Evolutionary conservation across 1,284 basidiomycete genomes (phyloP).

Genomic region (Microstroma glucosiphilum): DNA sequence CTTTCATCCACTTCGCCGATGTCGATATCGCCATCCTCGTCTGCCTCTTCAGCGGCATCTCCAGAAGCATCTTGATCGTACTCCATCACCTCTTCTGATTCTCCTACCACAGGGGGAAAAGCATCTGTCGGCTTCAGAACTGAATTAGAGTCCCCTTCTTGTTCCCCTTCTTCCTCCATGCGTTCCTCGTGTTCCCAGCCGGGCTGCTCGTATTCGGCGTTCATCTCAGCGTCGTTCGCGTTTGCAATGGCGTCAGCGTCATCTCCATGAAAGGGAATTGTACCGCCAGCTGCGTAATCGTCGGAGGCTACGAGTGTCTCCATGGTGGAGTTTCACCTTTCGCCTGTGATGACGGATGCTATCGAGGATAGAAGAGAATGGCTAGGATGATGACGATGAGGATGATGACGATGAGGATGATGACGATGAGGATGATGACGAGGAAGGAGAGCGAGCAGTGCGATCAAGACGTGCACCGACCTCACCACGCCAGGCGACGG

Average conservation of each 20-base stretch:
- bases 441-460: too few relatives aligned
- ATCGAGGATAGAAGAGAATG: too few relatives aligned
- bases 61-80: neutral
- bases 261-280: neutral
- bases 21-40: neutral
- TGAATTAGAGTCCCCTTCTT: neutral
- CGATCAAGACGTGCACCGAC: too few relatives aligned
- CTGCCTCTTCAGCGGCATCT: neutral
- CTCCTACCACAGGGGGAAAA: neutral
- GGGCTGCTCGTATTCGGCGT: neutral
- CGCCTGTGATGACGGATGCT: too few relatives aligned
- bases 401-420: too few relatives aligned
- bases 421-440: too few relatives aligned
- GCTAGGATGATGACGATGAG: too few relatives aligned
- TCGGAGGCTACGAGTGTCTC: neutral
- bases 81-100: neutral
- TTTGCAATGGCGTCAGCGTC: neutral
- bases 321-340: neutral
- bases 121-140: neutral
- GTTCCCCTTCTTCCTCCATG: neutral
- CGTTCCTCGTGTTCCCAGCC: neutral
- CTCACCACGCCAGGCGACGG: too few relatives aligned
- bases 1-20: neutral
- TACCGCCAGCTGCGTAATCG: neutral
- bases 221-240: neutral